Conservation (phyloP, 2,329 filamentous ascomycete species). For the Akanthomyces muscarius region DNA sequence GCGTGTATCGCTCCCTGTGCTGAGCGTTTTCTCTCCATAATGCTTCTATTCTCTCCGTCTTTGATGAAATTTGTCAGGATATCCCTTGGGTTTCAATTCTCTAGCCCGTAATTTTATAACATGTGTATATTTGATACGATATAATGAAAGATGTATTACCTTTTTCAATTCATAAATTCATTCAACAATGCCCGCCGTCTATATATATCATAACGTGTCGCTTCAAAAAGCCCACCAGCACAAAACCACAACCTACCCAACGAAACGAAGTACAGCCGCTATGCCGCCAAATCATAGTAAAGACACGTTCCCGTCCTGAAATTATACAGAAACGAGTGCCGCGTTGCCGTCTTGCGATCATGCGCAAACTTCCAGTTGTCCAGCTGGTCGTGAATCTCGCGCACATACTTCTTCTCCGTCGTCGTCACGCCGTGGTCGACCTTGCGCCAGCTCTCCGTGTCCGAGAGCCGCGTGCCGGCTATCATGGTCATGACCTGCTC, state of each 20-base stretch:
- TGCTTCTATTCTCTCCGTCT: background rate
- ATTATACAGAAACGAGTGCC: conserved; percentile 86
- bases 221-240: background rate
- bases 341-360: conserved; percentile 49
- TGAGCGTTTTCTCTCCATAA: conserved; percentile 2
- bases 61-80: background rate
- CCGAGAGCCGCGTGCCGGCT: conserved; percentile 67
- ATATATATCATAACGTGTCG: background rate
- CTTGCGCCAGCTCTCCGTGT: conserved; percentile 77
- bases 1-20: conserved; percentile 25
- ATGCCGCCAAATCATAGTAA: conserved; percentile 67
- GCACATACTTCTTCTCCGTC: conserved; percentile 75
- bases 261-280: background rate
- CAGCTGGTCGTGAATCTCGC: conserved; percentile 77
- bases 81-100: background rate
- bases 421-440: conserved; percentile 75
- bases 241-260: no score
- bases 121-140: background rate
- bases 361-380: conserved; percentile 57
- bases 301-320: conserved; percentile 80
- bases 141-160: background rate
- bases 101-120: background rate
- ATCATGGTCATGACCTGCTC: conserved; percentile 79
- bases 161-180: background rate
- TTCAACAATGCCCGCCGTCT: background rate